Conservation (phyloP, 495 filamentous ascomycete species). For the Neurospora pannonica region DNA sequence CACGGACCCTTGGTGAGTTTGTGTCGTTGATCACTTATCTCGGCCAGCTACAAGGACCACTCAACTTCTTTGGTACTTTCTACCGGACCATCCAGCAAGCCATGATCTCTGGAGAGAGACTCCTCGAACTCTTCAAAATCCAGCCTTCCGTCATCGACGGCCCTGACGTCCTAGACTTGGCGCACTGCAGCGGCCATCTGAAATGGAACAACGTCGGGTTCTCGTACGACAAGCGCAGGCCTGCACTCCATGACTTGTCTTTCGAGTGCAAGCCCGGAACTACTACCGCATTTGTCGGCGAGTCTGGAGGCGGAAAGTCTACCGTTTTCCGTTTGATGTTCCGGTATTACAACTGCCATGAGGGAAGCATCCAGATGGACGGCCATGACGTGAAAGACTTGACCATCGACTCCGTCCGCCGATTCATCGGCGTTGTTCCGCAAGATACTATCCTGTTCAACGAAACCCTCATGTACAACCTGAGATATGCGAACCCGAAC, state of each 20-base stretch:
- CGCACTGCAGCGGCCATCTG: conserved; percentile 68
- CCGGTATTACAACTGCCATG: conserved; percentile 79
- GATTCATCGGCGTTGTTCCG: conserved; percentile 88
- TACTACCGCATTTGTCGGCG: conserved; percentile 90
- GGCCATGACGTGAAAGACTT: conserved; percentile 73
- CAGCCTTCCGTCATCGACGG: conserved; percentile 80
- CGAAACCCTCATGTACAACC: conserved; percentile 91
- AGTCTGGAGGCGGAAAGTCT: conserved; percentile 94
- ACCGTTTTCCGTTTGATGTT: conserved; percentile 95
- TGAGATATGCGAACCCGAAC: conserved; percentile 83
- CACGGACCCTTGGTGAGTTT: conserved; percentile 68
- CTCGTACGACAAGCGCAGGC: conserved; percentile 78
- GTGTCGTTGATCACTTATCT: conserved; percentile 80
- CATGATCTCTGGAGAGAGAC: conserved; percentile 92
- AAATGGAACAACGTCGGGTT: conserved; percentile 82
- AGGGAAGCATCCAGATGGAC: conserved; percentile 74
- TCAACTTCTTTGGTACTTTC: conserved; percentile 98
- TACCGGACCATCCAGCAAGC: conserved; percentile 93
- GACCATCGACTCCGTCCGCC: conserved; percentile 87
- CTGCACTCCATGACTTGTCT: conserved; percentile 70
- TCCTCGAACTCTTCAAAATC: conserved; percentile 85
- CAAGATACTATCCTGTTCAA: conserved; percentile 97
- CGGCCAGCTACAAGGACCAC: conserved; percentile 79
- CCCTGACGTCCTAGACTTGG: conserved; percentile 38
- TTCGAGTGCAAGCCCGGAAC: conserved; percentile 83